phyloP scores from a whole-genome alignment of 2,329 filamentous ascomycete species.

The Magnaporthiopsis incrustans region DNA sequence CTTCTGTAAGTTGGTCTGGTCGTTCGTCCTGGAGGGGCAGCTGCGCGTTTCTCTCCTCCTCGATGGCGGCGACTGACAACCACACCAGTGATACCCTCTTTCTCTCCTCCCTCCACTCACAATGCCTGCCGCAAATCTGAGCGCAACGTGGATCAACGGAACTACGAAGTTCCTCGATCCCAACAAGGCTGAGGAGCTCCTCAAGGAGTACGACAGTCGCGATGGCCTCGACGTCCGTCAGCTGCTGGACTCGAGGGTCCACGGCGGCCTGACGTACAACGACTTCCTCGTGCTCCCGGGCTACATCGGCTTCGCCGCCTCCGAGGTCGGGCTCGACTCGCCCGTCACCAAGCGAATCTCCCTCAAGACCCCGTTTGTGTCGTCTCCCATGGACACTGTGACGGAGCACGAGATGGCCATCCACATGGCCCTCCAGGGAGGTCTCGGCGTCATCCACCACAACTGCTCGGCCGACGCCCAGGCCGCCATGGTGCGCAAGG shows the following conservation, averaged over 20 bases:
- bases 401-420: slow-evolving; percentile 99
- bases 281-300: slow-evolving; percentile 95
- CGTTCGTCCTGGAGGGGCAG: not conserved
- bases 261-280: slow-evolving; percentile 95
- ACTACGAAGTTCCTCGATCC: slow-evolving; percentile 59
- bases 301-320: slow-evolving; percentile 96
- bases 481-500: slow-evolving; percentile 98
- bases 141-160: slow-evolving; percentile 43
- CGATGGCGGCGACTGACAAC: not conserved
- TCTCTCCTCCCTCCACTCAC: slow-evolving; percentile 28
- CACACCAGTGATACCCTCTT: not conserved
- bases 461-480: slow-evolving; percentile 98
- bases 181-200: slow-evolving; percentile 67
- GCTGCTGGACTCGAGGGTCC: slow-evolving; percentile 82
- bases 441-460: slow-evolving; percentile 94
- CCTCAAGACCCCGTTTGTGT: slow-evolving; percentile 93
- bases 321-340: slow-evolving; percentile 79
- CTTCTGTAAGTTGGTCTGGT: not conserved
- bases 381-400: slow-evolving; percentile 98
- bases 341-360: slow-evolving; percentile 92
- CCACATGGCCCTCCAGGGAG: slow-evolving; percentile 84
- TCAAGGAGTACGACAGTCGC: slow-evolving; percentile 69
- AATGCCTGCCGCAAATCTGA: slow-evolving; percentile 69
- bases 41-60: not conserved
- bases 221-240: slow-evolving; percentile 86